phyloP scores from a whole-genome alignment of 2,329 filamentous ascomycete genomes.

The Blumeriella jaapii region DNA sequence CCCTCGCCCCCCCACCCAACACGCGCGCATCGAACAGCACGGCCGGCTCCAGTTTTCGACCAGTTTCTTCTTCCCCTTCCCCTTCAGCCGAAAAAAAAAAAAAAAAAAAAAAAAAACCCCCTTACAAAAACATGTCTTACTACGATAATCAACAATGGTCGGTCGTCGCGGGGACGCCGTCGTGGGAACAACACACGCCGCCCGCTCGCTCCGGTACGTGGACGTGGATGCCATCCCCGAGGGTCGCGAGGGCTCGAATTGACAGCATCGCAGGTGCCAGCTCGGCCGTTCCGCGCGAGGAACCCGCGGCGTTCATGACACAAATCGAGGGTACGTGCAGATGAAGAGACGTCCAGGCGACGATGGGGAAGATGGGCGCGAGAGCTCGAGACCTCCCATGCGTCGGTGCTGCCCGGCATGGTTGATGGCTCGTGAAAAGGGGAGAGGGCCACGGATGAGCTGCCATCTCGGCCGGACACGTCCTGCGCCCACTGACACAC shows the following conservation, averaged over 20 bases:
- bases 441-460: too few relatives aligned
- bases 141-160: slow-evolving; percentile 59
- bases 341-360: too few relatives aligned
- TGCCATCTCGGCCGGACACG: too few relatives aligned
- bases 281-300: slow-evolving; percentile 63
- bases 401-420: too few relatives aligned
- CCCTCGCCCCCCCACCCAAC: too few relatives aligned
- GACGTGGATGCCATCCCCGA: slow-evolving; percentile 3
- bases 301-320: slow-evolving; percentile 66
- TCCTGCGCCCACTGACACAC: too few relatives aligned
- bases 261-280: slow-evolving; percentile 48
- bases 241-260: slow-evolving; percentile 16
- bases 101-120: too few relatives aligned
- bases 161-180: slow-evolving; percentile 42
- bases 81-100: not conserved
- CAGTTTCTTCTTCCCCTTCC: slow-evolving; percentile 11
- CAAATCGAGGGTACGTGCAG: slow-evolving; percentile 75
- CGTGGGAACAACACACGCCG: slow-evolving; percentile 63
- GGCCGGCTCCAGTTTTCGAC: slow-evolving; percentile 27
- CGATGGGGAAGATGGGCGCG: too few relatives aligned
- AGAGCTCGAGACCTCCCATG: too few relatives aligned
- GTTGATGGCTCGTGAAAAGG: too few relatives aligned
- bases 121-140: slow-evolving; percentile 51
- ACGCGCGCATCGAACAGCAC: too few relatives aligned
- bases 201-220: slow-evolving; percentile 59